A percentile compares a stretch with the other conserved stretches of the same genome.
Evolutionary conservation across 169 alveolate species (phyloP).

Genomic region (Babesia bovis): DNA sequence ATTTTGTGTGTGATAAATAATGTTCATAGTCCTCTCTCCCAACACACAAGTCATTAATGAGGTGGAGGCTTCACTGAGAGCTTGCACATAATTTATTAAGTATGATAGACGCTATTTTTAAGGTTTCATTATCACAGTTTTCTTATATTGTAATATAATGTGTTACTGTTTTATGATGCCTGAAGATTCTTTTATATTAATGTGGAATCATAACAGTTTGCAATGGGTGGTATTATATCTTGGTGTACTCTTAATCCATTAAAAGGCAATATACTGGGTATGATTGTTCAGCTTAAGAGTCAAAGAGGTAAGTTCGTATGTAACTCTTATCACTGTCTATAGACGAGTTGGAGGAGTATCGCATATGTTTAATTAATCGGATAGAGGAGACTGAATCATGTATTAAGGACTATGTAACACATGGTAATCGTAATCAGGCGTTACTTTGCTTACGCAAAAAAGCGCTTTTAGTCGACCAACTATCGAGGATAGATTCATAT

Average conservation of each 20-base stretch:
- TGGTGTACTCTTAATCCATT: background rate
- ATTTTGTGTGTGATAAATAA: background rate
- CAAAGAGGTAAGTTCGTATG: slow-evolving; percentile 31
- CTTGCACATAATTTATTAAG: slow-evolving; percentile 6
- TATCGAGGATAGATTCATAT: slow-evolving; percentile 25
- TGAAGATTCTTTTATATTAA: too few relatives aligned
- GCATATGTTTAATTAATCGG: slow-evolving; percentile 18
- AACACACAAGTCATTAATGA: slow-evolving; percentile 1
- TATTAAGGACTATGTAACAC: background rate
- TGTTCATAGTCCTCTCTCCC: background rate
- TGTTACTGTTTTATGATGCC: too few relatives aligned
- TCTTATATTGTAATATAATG: too few relatives aligned
- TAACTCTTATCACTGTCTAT: background rate
- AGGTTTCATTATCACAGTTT: too few relatives aligned
- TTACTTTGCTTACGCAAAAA: slow-evolving; percentile 35
- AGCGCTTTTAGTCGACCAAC: slow-evolving; percentile 40
- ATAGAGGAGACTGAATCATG: slow-evolving; percentile 10
- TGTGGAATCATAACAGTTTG: background rate
- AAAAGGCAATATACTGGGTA: background rate
- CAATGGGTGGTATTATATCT: slow-evolving; percentile 16
- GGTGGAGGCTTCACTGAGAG: background rate
- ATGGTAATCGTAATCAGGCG: slow-evolving; percentile 25
- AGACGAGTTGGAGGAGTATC: slow-evolving; percentile 47
- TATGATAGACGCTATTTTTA: too few relatives aligned
- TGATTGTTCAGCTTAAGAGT: slow-evolving; percentile 42